Evolutionary conservation across 2,329 filamentous ascomycete genomes (phyloP).

Genomic region (Polychaeton citri): DNA sequence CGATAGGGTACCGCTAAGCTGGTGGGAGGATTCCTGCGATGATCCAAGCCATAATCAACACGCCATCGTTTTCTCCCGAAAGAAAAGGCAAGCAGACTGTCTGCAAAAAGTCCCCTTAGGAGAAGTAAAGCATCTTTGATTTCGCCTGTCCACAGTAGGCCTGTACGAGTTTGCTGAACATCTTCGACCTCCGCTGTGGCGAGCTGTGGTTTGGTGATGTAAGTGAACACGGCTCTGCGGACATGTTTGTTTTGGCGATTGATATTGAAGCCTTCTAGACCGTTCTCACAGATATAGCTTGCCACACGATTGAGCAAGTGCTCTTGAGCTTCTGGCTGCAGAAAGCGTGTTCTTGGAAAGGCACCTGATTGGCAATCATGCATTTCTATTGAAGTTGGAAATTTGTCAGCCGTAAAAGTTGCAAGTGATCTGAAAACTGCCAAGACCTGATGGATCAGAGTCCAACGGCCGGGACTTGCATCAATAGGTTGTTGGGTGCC

Average conservation of each 20-base stretch:
- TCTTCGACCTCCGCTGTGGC: conserved; percentile 1
- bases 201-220: conserved; percentile 8
- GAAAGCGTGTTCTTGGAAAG: conserved; percentile 46
- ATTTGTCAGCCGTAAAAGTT: conserved; percentile 1
- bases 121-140: conserved; percentile 34
- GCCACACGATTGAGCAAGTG: conserved; percentile 18
- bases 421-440: conserved; percentile 12
- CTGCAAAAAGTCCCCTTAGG: conserved; percentile 49
- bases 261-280: conserved; percentile 9
- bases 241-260: conserved; percentile 4
- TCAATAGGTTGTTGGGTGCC: conserved; percentile 28
- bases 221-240: conserved; percentile 6
- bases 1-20: conserved; percentile 52
- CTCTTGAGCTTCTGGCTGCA: conserved; percentile 28
- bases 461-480: conserved; percentile 28
- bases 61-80: conserved; percentile 53
- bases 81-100: conserved; percentile 45
- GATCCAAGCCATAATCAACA: conserved; percentile 42
- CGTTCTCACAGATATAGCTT: conserved; percentile 19
- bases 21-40: conserved; percentile 33
- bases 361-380: conserved; percentile 3
- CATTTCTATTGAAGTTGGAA: conserved; percentile 9
- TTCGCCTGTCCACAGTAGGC: conserved; percentile 3
- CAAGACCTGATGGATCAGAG: conserved; percentile 23
- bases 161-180: conserved; percentile 3